These are phyloP conservation scores for Scedosporium boydii DNA, from an alignment of 2,329 filamentous ascomycete species.

Conservation along the genomic window DNA sequence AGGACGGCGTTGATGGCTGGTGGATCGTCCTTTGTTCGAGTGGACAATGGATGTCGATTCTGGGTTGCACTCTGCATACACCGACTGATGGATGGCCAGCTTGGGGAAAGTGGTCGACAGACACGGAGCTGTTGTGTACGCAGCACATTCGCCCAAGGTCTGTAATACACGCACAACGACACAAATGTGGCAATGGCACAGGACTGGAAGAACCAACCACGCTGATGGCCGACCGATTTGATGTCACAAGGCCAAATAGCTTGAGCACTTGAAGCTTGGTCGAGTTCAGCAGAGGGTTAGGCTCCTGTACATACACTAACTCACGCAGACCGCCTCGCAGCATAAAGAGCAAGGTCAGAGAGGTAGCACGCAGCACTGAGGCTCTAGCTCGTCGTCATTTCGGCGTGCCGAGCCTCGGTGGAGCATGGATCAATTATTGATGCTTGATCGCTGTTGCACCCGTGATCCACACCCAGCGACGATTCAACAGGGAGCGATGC, in stretches of 20 bases:
- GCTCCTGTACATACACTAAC: too few relatives aligned
- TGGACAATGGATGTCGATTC: too few relatives aligned
- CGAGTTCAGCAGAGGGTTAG: background rate
- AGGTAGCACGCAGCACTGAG: background rate
- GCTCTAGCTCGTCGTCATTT: background rate
- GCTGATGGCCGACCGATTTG: background rate
- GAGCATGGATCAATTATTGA: background rate
- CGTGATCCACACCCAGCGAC: background rate
- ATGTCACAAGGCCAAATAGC: background rate
- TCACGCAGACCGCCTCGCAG: too few relatives aligned
- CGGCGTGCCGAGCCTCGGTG: background rate
- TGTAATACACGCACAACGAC: background rate
- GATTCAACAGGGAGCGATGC: background rate
- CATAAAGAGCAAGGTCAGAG: too few relatives aligned
- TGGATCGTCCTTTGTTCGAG: too few relatives aligned
- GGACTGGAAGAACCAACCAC: background rate
- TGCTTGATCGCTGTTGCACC: slow-evolving; percentile 2
- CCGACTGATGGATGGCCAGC: background rate
- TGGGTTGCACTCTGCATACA: too few relatives aligned
- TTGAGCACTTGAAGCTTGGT: background rate
- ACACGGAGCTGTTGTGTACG: background rate
- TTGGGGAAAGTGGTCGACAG: background rate
- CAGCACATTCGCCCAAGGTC: background rate
- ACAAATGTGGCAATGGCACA: too few relatives aligned
- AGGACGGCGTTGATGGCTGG: too few relatives aligned